A percentile compares a stretch with the other conserved stretches of the same genome.
phyloP scores from a whole-genome alignment of 805 yeast genomes.

The Candida odintsovae region DNA sequence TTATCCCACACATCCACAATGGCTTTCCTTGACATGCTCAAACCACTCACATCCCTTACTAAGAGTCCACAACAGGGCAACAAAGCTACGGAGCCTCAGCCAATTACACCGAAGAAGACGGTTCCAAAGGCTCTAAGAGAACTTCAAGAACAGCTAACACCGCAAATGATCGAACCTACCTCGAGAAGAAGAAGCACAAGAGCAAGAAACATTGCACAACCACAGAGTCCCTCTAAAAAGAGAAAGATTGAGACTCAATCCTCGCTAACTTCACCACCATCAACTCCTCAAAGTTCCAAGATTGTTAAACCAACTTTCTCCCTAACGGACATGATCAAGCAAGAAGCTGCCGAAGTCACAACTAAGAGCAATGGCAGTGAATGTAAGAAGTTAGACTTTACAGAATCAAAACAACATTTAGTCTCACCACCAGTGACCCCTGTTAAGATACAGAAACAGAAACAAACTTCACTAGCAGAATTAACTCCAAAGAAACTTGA shows the following conservation, averaged over 20 bases:
- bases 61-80: not conserved
- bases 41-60: not conserved
- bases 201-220: not conserved
- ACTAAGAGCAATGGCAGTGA: not conserved
- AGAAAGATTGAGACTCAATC: conserved; percentile 2
- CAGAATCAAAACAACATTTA: not conserved
- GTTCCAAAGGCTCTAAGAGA: conserved; percentile 8
- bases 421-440: conserved; percentile 15
- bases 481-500: conserved; percentile 21
- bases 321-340: not conserved
- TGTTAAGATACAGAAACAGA: not conserved
- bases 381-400: not conserved
- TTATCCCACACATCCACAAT: not conserved
- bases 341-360: not conserved
- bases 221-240: conserved; percentile 1
- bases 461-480: not conserved
- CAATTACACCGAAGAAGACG: not conserved
- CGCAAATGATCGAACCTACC: not conserved
- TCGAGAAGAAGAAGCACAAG: conserved; percentile 1
- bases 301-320: conserved; percentile 8
- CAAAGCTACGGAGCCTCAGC: not conserved
- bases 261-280: conserved; percentile 2
- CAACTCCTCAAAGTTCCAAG: conserved; percentile 8
- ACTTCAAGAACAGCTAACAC: conserved; percentile 4
- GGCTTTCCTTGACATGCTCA: not conserved